Conservation (phyloP, 2,329 filamentous ascomycete genomes). For the Verticillium dahliae region DNA sequence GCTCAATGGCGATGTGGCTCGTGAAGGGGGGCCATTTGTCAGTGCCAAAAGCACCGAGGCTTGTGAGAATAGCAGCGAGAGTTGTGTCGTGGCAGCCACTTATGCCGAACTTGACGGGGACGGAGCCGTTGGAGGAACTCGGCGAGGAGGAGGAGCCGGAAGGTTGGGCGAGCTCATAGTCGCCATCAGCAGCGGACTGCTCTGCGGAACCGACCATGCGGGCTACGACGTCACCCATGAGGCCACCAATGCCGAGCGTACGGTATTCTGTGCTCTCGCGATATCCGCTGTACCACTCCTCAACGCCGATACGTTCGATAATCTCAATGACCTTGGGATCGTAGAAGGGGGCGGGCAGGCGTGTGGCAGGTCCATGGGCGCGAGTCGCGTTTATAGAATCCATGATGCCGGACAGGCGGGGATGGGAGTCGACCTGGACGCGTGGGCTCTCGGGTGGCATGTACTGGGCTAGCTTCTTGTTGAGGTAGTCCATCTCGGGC, state of each 20-base stretch:
- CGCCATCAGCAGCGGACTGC: slow-evolving; percentile 44
- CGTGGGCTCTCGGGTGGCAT: slow-evolving; percentile 66
- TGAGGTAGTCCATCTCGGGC: slow-evolving; percentile 78
- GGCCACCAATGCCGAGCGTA: slow-evolving; percentile 75
- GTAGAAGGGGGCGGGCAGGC: slow-evolving; percentile 81
- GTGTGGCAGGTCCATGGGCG: slow-evolving; percentile 75
- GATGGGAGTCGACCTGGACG: slow-evolving; percentile 78
- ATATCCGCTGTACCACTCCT: slow-evolving; percentile 93
- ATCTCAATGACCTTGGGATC: slow-evolving; percentile 64
- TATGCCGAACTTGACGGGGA: slow-evolving; percentile 64
- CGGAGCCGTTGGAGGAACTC: not conserved
- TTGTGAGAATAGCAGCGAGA: slow-evolving; percentile 69
- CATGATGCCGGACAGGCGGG: slow-evolving; percentile 83
- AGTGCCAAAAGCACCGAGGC: slow-evolving; percentile 69
- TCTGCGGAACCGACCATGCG: slow-evolving; percentile 67
- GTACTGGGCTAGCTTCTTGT: slow-evolving; percentile 71
- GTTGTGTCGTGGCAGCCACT: slow-evolving; percentile 93
- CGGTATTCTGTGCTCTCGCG: slow-evolving; percentile 80
- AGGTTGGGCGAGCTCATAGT: slow-evolving; percentile 38
- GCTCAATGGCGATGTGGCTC: slow-evolving; percentile 82
- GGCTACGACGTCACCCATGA: slow-evolving; percentile 77
- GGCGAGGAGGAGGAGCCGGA: slow-evolving; percentile 13
- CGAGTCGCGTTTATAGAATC: slow-evolving; percentile 87
- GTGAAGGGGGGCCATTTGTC: slow-evolving; percentile 88
- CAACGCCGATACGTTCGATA: slow-evolving; percentile 68